Conservation (phyloP, 129 eudicot species). For the Glebionis coronaria region DNA sequence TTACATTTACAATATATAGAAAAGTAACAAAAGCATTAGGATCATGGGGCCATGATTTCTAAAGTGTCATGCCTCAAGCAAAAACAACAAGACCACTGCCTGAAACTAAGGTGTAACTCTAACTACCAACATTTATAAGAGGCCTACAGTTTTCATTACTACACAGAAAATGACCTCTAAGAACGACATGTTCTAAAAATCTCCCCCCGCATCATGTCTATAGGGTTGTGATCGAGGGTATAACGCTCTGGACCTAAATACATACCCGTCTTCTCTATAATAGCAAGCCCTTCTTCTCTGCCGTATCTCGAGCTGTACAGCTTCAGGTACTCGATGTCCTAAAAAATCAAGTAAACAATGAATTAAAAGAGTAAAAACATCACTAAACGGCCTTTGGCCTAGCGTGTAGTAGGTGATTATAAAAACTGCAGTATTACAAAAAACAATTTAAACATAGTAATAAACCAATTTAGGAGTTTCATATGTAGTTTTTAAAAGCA, state of each 20-base stretch:
- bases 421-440: too few species aligned
- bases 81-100: conserved; percentile 26
- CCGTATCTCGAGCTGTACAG: conserved; percentile 88
- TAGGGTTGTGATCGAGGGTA: conserved; percentile 75
- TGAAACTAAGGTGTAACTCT: conserved; percentile 1
- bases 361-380: conserved; percentile 1
- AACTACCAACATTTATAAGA: conserved; percentile 18
- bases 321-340: conserved; percentile 90
- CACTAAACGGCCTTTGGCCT: not conserved
- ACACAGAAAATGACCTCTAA: conserved; percentile 24
- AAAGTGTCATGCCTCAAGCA: conserved; percentile 19
- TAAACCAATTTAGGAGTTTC: too few species aligned
- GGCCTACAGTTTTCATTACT: conserved; percentile 18
- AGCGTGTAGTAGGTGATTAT: too few species aligned
- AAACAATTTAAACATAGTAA: too few species aligned
- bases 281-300: conserved; percentile 67
- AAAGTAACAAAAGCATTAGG: not conserved
- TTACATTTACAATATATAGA: not conserved
- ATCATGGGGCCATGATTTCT: not conserved
- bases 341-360: conserved; percentile 9
- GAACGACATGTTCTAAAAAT: conserved; percentile 79
- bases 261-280: conserved; percentile 91
- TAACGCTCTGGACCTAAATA: conserved; percentile 90
- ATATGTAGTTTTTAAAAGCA: too few species aligned
- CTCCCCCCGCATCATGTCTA: conserved; percentile 92